Conservation (phyloP, 2,329 filamentous ascomycete genomes). For the Fusarium verrucosum region DNA sequence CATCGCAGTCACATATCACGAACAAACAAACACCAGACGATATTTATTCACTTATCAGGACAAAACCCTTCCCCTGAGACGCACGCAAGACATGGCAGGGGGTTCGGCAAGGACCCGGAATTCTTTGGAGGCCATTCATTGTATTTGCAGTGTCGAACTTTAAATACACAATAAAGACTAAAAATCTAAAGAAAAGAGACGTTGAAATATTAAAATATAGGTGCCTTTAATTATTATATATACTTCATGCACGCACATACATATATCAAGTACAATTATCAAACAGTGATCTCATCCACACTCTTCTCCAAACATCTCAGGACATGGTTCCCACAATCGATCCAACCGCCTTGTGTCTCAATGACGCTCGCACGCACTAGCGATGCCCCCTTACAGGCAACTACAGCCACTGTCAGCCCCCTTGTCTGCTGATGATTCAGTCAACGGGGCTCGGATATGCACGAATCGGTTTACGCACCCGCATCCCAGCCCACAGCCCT, state of each 20-base stretch:
- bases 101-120: background rate
- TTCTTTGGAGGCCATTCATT: too few relatives aligned
- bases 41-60: slow-evolving; percentile 34
- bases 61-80: slow-evolving; percentile 7
- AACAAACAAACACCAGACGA: slow-evolving; percentile 1
- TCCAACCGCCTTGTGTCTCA: slow-evolving; percentile 19
- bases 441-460: slow-evolving; percentile 34
- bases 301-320: background rate
- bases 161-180: too few relatives aligned
- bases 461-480: slow-evolving; percentile 33
- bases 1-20: slow-evolving; percentile 1
- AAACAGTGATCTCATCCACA: background rate
- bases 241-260: too few relatives aligned
- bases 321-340: background rate
- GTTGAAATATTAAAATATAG: too few relatives aligned
- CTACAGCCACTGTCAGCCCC: slow-evolving; percentile 24
- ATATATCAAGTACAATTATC: background rate
- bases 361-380: slow-evolving; percentile 22
- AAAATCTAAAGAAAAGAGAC: too few relatives aligned
- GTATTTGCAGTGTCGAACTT: too few relatives aligned
- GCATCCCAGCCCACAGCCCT: slow-evolving; percentile 33
- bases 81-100: background rate
- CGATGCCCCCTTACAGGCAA: slow-evolving; percentile 35
- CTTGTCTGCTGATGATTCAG: slow-evolving; percentile 21
- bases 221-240: background rate